phyloP scores from a whole-genome alignment of 1,284 basidiomycete genomes.

The Rhodotorula sp. region DNA sequence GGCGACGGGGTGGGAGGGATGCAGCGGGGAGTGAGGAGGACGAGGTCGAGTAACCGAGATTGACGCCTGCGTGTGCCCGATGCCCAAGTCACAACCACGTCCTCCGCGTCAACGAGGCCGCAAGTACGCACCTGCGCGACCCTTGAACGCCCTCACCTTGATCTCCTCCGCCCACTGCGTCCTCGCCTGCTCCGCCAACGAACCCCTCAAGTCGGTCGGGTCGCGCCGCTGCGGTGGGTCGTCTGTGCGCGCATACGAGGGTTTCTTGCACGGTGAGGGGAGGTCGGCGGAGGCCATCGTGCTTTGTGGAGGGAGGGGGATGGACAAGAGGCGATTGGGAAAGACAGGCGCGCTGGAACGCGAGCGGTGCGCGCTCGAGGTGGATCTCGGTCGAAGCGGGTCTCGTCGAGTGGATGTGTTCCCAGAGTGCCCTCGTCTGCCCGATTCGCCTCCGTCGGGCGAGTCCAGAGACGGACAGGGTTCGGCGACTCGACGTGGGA shows the following conservation, averaged over 20 bases:
- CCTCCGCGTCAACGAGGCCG: too few relatives aligned
- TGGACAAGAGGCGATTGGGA: too few relatives aligned
- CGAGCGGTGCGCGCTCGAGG: too few relatives aligned
- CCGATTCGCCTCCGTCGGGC: too few relatives aligned
- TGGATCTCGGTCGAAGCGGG: too few relatives aligned
- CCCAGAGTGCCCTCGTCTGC: too few relatives aligned
- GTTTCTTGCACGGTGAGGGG: constrained; percentile 24
- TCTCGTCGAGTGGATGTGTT: too few relatives aligned
- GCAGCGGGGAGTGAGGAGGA: not conserved
- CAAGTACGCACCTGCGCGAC: constrained; percentile 12
- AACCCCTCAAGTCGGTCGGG: constrained; percentile 16
- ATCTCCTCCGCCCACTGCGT: constrained; percentile 7
- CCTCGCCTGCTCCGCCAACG: constrained; percentile 4
- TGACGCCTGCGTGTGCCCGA: not conserved
- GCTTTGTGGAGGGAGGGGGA: too few relatives aligned
- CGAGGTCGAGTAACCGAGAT: not conserved
- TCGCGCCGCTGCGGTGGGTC: not conserved
- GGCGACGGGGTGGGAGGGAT: constrained; percentile 16
- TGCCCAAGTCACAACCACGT: not conserved
- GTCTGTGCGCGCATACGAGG: not conserved
- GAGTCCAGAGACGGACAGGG: too few relatives aligned
- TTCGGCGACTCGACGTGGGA: too few relatives aligned
- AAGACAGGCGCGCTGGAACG: too few relatives aligned
- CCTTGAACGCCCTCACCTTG: not conserved
- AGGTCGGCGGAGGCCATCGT: not conserved